A percentile compares a stretch with the other conserved stretches of the same genome.
phyloP scores from a whole-genome alignment of 768 basidiomycete species.

The Fomitopsis pulvina region DNA sequence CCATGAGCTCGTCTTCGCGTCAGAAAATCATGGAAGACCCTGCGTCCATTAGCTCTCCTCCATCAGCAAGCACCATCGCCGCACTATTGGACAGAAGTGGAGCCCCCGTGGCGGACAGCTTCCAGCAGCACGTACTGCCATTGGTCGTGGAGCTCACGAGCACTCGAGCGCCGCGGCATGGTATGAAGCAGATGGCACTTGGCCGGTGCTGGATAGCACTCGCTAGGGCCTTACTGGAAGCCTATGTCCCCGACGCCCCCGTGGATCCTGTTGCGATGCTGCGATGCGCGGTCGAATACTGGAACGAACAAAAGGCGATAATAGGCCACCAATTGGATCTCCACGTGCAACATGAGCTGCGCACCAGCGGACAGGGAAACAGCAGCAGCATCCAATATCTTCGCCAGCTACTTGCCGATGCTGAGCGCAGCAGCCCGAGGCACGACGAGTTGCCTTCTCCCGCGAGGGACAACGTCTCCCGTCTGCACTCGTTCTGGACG shows the following conservation, averaged over 20 bases:
- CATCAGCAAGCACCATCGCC: no score
- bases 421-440: constrained; percentile 21
- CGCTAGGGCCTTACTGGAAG: constrained; percentile 51
- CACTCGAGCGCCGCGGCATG: neutral
- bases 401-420: constrained; percentile 24
- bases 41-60: no score
- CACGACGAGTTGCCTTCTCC: constrained; percentile 21
- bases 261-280: constrained; percentile 79
- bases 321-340: constrained; percentile 45
- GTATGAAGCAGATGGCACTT: neutral
- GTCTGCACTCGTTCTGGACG: constrained; percentile 60
- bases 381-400: constrained; percentile 48
- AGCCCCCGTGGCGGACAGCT: no score
- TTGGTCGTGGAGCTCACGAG: neutral
- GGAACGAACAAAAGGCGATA: constrained; percentile 32
- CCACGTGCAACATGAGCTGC: constrained; percentile 47
- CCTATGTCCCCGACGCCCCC: constrained; percentile 79
- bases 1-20: no score
- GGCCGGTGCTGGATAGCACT: constrained; percentile 56
- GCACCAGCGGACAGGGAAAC: constrained; percentile 46
- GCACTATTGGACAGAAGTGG: no score
- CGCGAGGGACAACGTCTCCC: constrained; percentile 29
- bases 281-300: constrained; percentile 37
- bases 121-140: constrained; percentile 7
- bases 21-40: no score